These are phyloP conservation scores for Metschnikowia corniflorae DNA, from an alignment of 805 yeast genomes.

Conservation along the genomic window DNA sequence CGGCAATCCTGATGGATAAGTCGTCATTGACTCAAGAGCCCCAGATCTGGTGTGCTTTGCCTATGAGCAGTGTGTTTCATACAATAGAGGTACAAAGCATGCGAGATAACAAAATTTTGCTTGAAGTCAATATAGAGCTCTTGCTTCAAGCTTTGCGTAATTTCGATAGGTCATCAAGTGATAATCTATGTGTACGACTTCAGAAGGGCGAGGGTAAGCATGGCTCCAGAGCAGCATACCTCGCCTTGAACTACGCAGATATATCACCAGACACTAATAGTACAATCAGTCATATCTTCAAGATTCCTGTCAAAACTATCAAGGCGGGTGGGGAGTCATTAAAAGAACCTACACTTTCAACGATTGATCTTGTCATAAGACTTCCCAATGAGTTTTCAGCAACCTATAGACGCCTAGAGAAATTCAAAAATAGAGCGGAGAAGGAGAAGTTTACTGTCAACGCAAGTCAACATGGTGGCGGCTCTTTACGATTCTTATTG, in stretches of 20 bases:
- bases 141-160: constrained; percentile 54
- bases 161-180: constrained; percentile 51
- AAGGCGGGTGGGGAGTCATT: constrained; percentile 49
- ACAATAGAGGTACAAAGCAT: constrained; percentile 49
- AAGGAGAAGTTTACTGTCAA: constrained; percentile 46
- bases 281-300: constrained; percentile 59
- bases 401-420: constrained; percentile 59
- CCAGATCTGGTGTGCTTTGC: constrained; percentile 63
- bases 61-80: constrained; percentile 43
- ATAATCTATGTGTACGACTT: constrained; percentile 48
- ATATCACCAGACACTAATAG: constrained; percentile 34
- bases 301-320: constrained; percentile 66
- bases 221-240: constrained; percentile 42
- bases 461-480: constrained; percentile 44
- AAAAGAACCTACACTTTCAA: constrained; percentile 58
- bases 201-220: constrained; percentile 39
- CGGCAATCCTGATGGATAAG: constrained; percentile 45
- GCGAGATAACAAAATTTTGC: constrained; percentile 50
- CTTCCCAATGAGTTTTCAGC: constrained; percentile 47
- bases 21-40: constrained; percentile 51
- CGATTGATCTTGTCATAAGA: constrained; percentile 55
- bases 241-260: constrained; percentile 55
- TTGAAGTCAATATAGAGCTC: constrained; percentile 63
- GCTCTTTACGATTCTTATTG: constrained; percentile 49
- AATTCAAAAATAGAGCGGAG: constrained; percentile 48